phyloP scores from a whole-genome alignment of 1,139 yeast species.

The Suhomyces choctaworum region DNA sequence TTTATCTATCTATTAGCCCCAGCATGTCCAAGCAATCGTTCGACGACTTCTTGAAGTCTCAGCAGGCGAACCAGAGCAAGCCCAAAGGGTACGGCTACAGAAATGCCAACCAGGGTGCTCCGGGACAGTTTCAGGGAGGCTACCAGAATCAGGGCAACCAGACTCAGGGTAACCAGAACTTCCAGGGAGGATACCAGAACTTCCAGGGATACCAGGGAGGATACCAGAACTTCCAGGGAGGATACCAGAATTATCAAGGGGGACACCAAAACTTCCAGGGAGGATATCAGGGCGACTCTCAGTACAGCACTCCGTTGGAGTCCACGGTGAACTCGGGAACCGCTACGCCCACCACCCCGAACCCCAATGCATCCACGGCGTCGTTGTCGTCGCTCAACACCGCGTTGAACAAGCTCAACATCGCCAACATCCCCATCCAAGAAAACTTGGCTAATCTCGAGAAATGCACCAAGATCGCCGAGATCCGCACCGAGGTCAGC shows the following conservation, averaged over 20 bases:
- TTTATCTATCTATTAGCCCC: neutral
- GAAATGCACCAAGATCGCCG: slow-evolving; percentile 59
- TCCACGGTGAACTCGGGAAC: slow-evolving; percentile 46
- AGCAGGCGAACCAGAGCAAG: slow-evolving; percentile 21
- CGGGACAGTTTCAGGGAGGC: slow-evolving; percentile 1
- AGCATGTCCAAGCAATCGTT: slow-evolving; percentile 34
- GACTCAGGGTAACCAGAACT: neutral
- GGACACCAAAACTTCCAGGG: slow-evolving; percentile 9
- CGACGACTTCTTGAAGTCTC: slow-evolving; percentile 38
- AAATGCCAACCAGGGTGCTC: slow-evolving; percentile 1
- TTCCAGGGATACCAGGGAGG: slow-evolving; percentile 8
- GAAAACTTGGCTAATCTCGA: slow-evolving; percentile 58
- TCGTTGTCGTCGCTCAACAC: slow-evolving; percentile 71
- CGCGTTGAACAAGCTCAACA: slow-evolving; percentile 62
- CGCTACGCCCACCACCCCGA: slow-evolving; percentile 40
- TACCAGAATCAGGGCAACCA: slow-evolving; percentile 10
- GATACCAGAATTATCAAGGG: slow-evolving; percentile 3
- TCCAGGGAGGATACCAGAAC: slow-evolving; percentile 1
- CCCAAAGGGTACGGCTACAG: slow-evolving; percentile 20
- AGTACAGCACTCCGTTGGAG: slow-evolving; percentile 27
- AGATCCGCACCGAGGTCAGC: slow-evolving; percentile 62
- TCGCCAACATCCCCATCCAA: slow-evolving; percentile 66
- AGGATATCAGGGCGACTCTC: neutral
- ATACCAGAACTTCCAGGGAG: slow-evolving; percentile 14
- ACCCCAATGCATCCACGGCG: slow-evolving; percentile 53